Base-by-base conservation (phyloP, 2,329 filamentous ascomycete genomes). In the Sporothrix mexicana region DNA sequence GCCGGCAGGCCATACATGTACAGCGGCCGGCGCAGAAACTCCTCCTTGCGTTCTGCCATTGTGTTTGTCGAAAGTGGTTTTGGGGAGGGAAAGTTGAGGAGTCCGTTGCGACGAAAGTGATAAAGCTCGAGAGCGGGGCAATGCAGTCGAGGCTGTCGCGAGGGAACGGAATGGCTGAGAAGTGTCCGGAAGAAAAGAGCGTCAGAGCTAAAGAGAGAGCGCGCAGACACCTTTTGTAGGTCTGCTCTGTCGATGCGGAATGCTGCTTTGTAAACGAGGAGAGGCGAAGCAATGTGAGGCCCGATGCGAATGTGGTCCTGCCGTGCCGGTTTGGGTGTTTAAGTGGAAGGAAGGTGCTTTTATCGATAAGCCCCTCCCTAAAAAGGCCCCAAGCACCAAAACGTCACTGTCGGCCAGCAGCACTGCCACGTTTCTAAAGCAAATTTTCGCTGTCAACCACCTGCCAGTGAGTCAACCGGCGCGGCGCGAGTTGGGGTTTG, bases 1-100 rank as follows among this genome's bases (percentile, higher is more conserved):
- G 87, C 84, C 0, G 94, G 93, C 30, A 98, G 88, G 80, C 97
- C 92, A 81, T 95, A 98, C 73, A 95, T 78, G 76, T 89, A 89
- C 69, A 88, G 83, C 13, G 87, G 87, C 73, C 85, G 82, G 75
- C 83, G 82, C 30, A 86, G 80, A 61, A 86, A 77, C 73, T 87
- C 86, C 57, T 87, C 83, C 9, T 81, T 75, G 17, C 72, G 70
- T 23, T 70, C 73, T 30, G 74, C 71, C 47, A 69, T 69, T 25
- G 61, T 43, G 20, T 23, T 12, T 20, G 36, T 12, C 12, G 12
- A 20, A 13, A 20, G 2, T 13, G 15, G n/a, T 15, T 66, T 20
- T 66, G n/a, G 15, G 5, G n/a, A 6, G 41, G 20, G 41, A 45
- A n/a, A 15, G 61, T 36, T 12, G 41, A 47, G n/a, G 20, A 12